A percentile compares a stretch with the other conserved stretches of the same genome.
Evolutionary conservation across 2,329 filamentous ascomycete genomes (phyloP).

Genomic region (Phoma sp.): DNA sequence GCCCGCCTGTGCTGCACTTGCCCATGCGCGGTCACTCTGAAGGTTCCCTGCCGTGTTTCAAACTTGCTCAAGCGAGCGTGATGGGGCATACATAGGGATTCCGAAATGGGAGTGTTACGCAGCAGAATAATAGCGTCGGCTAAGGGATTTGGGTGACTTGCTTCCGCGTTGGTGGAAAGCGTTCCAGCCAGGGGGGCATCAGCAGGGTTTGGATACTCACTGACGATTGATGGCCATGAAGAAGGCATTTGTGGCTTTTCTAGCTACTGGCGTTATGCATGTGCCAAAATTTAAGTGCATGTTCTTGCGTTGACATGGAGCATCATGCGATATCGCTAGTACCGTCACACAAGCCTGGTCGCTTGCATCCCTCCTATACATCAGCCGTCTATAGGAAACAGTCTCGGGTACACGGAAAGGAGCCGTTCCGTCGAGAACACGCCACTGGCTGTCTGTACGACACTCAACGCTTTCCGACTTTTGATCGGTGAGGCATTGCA

Average conservation of each 20-base stretch:
- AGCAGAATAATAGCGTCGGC: not conserved
- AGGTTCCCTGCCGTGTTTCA: constrained; percentile 15
- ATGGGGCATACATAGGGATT: not conserved
- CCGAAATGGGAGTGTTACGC: not conserved
- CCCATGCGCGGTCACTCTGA: constrained; percentile 7
- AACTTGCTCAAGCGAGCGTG: not conserved
- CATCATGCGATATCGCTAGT: constrained; percentile 1
- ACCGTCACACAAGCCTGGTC: not conserved
- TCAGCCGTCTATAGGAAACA: not conserved
- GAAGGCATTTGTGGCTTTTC: not conserved
- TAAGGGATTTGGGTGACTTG: not conserved
- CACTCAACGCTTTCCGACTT: not conserved
- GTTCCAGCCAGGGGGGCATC: not conserved
- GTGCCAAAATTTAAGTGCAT: not conserved
- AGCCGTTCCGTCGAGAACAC: constrained; percentile 2
- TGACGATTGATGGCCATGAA: not conserved
- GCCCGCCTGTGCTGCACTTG: constrained; percentile 8
- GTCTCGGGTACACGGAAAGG: constrained; percentile 1
- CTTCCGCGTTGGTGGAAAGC: not conserved
- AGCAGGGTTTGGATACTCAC: not conserved
- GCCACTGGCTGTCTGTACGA: not conserved
- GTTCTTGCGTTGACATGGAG: not conserved
- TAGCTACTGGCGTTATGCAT: not conserved
- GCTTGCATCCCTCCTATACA: not conserved
- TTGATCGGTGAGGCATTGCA: constrained; percentile 11